Evolutionary conservation across 1,139 yeast genomes (phyloP).

Genomic region (Kluyveromyces sp.): DNA sequence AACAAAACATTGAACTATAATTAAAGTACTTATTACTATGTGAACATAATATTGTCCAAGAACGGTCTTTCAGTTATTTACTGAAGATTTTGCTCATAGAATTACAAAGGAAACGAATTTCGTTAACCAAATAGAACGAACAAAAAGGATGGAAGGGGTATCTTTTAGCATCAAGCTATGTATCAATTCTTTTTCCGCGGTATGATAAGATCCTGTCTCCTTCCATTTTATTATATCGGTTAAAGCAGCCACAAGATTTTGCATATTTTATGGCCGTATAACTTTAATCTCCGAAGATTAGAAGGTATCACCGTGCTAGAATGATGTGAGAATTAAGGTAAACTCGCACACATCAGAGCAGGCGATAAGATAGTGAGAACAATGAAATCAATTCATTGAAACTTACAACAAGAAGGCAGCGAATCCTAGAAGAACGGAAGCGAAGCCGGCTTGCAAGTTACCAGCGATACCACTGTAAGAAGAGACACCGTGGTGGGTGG

Average conservation of each 20-base stretch:
- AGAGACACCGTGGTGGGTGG: background rate
- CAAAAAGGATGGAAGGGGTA: background rate
- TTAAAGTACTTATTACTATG: background rate
- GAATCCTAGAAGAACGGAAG: background rate
- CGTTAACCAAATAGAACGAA: background rate
- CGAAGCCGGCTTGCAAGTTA: constrained; percentile 3
- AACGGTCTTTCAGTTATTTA: too few relatives aligned
- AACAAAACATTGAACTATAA: too few relatives aligned
- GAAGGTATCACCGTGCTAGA: too few relatives aligned
- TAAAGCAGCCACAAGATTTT: background rate
- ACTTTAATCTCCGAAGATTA: too few relatives aligned
- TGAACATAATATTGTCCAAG: background rate
- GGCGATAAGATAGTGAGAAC: too few relatives aligned
- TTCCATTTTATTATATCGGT: too few relatives aligned
- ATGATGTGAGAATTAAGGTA: too few relatives aligned
- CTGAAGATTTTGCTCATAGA: background rate
- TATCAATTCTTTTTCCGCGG: too few relatives aligned
- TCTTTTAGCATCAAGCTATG: background rate
- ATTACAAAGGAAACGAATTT: background rate
- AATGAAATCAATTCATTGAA: too few relatives aligned
- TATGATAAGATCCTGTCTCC: too few relatives aligned
- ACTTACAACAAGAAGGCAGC: constrained; percentile 4
- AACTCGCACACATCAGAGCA: too few relatives aligned
- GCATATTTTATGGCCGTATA: background rate
- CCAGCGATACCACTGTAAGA: constrained; percentile 3